Evolutionary conservation across 495 filamentous ascomycete genomes (phyloP), one percentile per base, ranked within the genome.

Genomic region (Cladorrhinum samala): DNA sequence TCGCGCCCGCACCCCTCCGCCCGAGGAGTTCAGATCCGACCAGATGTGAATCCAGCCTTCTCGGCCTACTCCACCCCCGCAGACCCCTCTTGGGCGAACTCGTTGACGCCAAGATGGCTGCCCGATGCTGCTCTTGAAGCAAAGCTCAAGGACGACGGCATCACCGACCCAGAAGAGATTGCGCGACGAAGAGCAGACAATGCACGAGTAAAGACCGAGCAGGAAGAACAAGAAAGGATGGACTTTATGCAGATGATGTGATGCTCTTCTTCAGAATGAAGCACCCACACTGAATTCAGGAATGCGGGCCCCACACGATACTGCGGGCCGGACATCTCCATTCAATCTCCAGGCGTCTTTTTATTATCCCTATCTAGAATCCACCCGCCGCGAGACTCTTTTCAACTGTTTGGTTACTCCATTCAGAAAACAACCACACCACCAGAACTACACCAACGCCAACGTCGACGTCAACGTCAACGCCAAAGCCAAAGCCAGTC

Each of bases 201-300:
- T 33, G 49, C 49, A 23, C 17, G 42, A 16, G 33, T 33, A 24
- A 61, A 57, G 49, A 54, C 59, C 17, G 56, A 58, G 23, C 24
- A 54, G 47, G 62, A 65, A 47, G 62, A 65, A 48, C 62, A 65
- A 45, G 62, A 65, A 20, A 47, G 62, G 2, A 24, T 62, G 41
- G 59, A 65, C 20, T 65, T 65, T 40, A 60, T 65, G 42, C 62
- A 65, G 50, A 62, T 62, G 62, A 53, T 65, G 54, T 65, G 53
- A 62, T n/a, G 16, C 16, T 9, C 39, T 17, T 18, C 9, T 41
- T 17, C 16, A 41, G 8, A 23, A 24, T 13, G 19, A 19, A 45
- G 19, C 42, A 45, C 39, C 17, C 4, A 41, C 16, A 41, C 39
- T 2, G 6, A 2, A 11, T 17, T 3, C n/a, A 33, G 27, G 11